Evolutionary conservation across 139 green algal species (phyloP), one percentile per base, ranked within the genome.

Genomic region (Asterochloris sp.): DNA sequence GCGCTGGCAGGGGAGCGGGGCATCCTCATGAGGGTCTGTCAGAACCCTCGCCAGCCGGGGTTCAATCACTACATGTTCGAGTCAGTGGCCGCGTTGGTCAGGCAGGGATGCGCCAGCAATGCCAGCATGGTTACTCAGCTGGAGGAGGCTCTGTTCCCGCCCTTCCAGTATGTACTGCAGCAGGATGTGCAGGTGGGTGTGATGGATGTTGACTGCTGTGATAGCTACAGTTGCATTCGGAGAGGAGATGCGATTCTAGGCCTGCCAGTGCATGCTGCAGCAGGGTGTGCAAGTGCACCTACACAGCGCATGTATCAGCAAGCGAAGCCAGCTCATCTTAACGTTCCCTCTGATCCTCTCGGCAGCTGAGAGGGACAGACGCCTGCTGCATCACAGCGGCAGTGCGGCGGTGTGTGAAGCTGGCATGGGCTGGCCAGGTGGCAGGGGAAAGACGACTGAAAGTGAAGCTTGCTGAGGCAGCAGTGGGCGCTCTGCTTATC

Each of bases 1-100:
- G 67, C 88, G 85, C 76, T 69, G 91, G 38, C 67, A 88, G 78
- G 68, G 80, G 78, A 93, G 98, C 19, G 85, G 87, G 12, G 85
- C 78, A 62, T 94, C 80, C 87, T 98, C 79, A 81, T 95, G 76
- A 89, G 91, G 61, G 93, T 98, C 73, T 97, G 92, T 89, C 91
- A 95, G 79, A 99, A 99, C 88, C 97, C 97, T 54, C 93, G 86
- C 27, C 93, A 97, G 74, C 95, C 97, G 9, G 93, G 89, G 60
- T 99, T 99, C 95, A 98, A 97, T 87, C 97, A 99, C 90, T 99
- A 96, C 86, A 88, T 99, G 29, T 99, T 99, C 83, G 97, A 99
- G 87, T 86, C 87, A 6, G 90, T 99, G 16, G 95, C 97, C 0
- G 96, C 94, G 6, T 89, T 99, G 38, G 92, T 99, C 60, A 83